Evolutionary conservation across 805 yeast genomes (phyloP).

Genomic region (Lachancea meyersii): DNA sequence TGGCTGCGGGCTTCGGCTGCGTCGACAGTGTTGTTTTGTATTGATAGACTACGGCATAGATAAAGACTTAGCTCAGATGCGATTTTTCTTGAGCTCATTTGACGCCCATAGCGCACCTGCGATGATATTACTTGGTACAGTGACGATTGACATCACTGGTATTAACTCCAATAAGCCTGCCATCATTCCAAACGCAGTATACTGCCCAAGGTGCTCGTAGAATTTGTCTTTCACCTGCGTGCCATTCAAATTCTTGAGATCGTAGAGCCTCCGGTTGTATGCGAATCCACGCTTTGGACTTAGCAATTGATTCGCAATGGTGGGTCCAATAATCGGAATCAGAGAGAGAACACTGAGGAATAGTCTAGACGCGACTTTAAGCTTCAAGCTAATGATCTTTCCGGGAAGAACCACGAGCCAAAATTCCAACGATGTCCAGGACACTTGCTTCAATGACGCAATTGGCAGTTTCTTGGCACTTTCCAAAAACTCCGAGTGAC

Average conservation of each 20-base stretch:
- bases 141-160: constrained; percentile 40
- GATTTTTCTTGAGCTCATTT: constrained; percentile 25
- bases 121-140: constrained; percentile 50
- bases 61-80: not conserved
- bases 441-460: constrained; percentile 5
- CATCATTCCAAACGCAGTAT: constrained; percentile 27
- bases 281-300: constrained; percentile 26
- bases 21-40: constrained; percentile 71
- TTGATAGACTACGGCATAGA: constrained; percentile 6
- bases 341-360: constrained; percentile 20
- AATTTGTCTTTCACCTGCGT: constrained; percentile 20
- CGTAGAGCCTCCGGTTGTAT: constrained; percentile 26
- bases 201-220: constrained; percentile 25
- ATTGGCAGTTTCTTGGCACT: constrained; percentile 6
- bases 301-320: constrained; percentile 22
- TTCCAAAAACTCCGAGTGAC: constrained; percentile 6
- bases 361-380: constrained; percentile 10
- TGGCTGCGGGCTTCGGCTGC: constrained; percentile 98
- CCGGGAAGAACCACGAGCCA: constrained; percentile 20
- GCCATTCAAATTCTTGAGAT: constrained; percentile 9
- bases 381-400: constrained; percentile 7
- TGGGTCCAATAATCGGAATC: constrained; percentile 33
- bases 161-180: constrained; percentile 26
- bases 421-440: constrained; percentile 10
- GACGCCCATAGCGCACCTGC: constrained; percentile 66